Conservation (phyloP, 306 rosid genomes). For the Hippophae tibetana region DNA sequence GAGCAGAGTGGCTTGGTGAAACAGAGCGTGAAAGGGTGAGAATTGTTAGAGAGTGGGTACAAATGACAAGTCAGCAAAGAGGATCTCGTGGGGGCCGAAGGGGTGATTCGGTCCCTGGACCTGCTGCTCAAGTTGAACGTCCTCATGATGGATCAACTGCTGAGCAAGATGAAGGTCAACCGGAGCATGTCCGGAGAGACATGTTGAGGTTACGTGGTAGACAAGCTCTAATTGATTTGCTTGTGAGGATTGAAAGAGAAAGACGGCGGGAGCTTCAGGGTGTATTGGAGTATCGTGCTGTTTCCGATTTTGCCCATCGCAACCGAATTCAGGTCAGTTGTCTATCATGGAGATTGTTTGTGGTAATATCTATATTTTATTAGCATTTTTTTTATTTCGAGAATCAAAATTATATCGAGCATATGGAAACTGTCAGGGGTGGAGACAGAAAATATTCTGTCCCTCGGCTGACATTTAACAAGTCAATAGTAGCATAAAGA, state of each 20-base stretch:
- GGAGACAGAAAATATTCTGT: too few relatives aligned
- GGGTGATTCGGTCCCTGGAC: conserved; percentile 49
- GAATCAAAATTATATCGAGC: too few relatives aligned
- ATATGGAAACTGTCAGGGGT: too few relatives aligned
- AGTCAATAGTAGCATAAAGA: too few relatives aligned
- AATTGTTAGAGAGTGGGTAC: conserved; percentile 98
- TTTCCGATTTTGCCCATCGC: conserved; percentile 97
- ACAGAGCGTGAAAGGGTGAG: conserved; percentile 99
- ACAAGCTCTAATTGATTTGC: conserved; percentile 89
- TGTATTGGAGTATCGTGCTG: conserved; percentile 93
- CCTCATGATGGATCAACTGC: conserved; percentile 38
- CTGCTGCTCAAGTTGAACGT: conserved; percentile 40
- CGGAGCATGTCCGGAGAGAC: conserved; percentile 83
- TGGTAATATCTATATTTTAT: background rate
- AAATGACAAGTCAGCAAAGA: conserved; percentile 94
- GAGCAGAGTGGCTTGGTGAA: conserved; percentile 99
- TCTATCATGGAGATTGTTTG: conserved; percentile 1
- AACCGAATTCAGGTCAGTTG: conserved; percentile 94
- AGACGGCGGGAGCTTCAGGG: conserved; percentile 91
- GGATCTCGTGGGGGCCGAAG: conserved; percentile 76
- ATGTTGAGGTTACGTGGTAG: conserved; percentile 88
- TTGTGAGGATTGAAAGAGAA: conserved; percentile 86
- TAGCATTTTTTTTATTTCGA: too few relatives aligned
- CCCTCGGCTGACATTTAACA: too few relatives aligned
- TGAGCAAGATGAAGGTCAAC: conserved; percentile 82